phyloP scores from a whole-genome alignment of 306 rosid genomes.

The Prunus armeniaca region DNA sequence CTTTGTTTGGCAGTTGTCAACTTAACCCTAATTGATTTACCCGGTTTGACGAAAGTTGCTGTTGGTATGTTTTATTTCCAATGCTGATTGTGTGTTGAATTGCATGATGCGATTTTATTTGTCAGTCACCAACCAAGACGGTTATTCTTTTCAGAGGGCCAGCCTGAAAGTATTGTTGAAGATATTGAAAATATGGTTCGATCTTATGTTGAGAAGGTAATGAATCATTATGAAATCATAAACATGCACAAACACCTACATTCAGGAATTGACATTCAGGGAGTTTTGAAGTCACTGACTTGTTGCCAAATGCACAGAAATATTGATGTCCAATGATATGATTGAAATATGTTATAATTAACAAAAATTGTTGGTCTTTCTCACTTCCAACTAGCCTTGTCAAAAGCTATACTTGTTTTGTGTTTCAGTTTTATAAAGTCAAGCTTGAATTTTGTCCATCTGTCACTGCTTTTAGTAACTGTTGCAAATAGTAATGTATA shows the following conservation, averaged over 20 bases:
- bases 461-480: background rate
- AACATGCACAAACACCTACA: background rate
- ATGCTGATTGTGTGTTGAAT: background rate
- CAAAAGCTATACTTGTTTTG: background rate
- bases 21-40: constrained; percentile 88
- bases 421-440: background rate
- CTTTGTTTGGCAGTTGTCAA: constrained; percentile 78
- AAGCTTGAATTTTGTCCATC: background rate
- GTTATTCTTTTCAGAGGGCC: constrained; percentile 67
- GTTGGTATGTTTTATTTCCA: constrained; percentile 56
- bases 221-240: background rate
- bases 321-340: background rate
- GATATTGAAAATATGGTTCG: constrained; percentile 92
- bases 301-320: background rate
- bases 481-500: too few relatives aligned
- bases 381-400: background rate
- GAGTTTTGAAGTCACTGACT: background rate
- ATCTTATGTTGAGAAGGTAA: constrained; percentile 84
- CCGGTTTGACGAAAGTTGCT: constrained; percentile 97
- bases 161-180: constrained; percentile 84
- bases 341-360: background rate
- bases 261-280: background rate
- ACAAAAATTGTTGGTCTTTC: background rate
- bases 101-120: background rate
- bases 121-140: constrained; percentile 7